phyloP scores from a whole-genome alignment of 306 rosid genomes.

The Fagus crenata region DNA sequence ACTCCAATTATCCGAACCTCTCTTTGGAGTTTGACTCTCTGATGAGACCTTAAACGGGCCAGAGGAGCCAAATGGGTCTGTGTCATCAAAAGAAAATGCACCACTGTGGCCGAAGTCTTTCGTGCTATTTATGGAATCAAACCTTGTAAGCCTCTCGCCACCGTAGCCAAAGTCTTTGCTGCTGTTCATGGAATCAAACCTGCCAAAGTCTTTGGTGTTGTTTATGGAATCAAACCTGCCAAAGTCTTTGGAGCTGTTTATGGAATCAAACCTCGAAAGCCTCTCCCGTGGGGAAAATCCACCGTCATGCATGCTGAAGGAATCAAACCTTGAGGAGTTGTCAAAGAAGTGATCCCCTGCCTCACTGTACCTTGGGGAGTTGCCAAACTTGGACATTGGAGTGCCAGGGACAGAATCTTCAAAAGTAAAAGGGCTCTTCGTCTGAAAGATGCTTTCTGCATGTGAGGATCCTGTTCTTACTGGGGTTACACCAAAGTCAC shows the following conservation, averaged over 20 bases:
- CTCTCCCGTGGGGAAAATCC: conserved; percentile 55
- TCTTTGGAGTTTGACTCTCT: conserved; percentile 64
- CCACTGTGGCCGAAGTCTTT: conserved; percentile 57
- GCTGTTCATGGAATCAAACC: conserved; percentile 65
- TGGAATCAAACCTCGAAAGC: conserved; percentile 57
- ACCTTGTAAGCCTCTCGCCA: conserved; percentile 53
- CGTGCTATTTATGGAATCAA: conserved; percentile 66
- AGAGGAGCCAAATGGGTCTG: conserved; percentile 85
- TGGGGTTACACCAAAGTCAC: conserved; percentile 65
- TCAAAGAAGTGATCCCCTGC: conserved; percentile 84
- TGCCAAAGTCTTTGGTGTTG: conserved; percentile 27
- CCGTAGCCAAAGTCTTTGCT: conserved; percentile 53
- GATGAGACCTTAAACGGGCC: conserved; percentile 85
- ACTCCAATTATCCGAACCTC: conserved; percentile 74
- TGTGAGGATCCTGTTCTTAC: conserved; percentile 66
- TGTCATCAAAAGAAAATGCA: conserved; percentile 69
- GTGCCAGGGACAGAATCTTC: conserved; percentile 94
- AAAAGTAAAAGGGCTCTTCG: conserved; percentile 72
- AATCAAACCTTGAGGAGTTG: conserved; percentile 72
- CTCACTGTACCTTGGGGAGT: conserved; percentile 89
- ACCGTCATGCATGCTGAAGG: conserved; percentile 61
- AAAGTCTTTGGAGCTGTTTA: conserved; percentile 54
- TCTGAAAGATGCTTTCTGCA: conserved; percentile 54
- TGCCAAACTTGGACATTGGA: conserved; percentile 75
- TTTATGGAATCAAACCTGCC: conserved; percentile 30